Percentiles rank a stretch among this genome's conserved stretches.
Evolutionary conservation across 2,329 filamentous ascomycete genomes (phyloP).

Genomic region (Xylaria arbuscula): DNA sequence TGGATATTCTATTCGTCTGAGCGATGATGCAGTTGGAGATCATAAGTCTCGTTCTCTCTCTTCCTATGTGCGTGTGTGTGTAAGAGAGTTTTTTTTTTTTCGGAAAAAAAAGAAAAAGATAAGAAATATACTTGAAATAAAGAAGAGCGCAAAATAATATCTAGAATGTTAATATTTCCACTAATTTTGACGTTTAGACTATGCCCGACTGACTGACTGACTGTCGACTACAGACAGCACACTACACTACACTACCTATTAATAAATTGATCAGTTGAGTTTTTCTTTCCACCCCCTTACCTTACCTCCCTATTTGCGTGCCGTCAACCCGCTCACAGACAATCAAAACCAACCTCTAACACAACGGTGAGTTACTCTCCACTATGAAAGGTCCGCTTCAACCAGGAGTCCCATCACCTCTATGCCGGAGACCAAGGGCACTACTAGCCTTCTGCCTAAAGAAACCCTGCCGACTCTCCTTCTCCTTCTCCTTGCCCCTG

Average conservation of each 20-base stretch:
- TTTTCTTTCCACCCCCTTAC: background rate
- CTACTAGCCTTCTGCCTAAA: conserved; percentile 32
- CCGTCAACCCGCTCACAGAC: too few relatives aligned
- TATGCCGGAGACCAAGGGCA: conserved; percentile 26
- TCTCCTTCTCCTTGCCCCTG: background rate
- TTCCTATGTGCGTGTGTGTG: too few relatives aligned
- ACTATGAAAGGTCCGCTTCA: background rate
- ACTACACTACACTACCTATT: too few relatives aligned
- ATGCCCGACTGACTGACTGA: background rate
- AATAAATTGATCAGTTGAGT: background rate
- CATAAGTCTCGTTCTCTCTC: background rate
- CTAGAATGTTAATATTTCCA: conserved; percentile 13
- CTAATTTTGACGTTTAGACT: conserved; percentile 11
- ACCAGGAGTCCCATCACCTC: background rate
- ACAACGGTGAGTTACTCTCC: background rate
- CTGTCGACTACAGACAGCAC: background rate
- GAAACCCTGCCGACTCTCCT: conserved; percentile 25
- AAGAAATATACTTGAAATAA: background rate
- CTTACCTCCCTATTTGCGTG: background rate
- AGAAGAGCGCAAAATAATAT: background rate
- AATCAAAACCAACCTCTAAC: background rate
- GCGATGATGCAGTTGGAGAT: too few relatives aligned
- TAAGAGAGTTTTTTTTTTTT: too few relatives aligned
- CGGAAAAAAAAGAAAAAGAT: background rate
- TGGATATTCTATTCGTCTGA: background rate